Evolutionary conservation across 306 rosid species (phyloP), one percentile per base, ranked within the genome.

Genomic region (Mimosa pudica): DNA sequence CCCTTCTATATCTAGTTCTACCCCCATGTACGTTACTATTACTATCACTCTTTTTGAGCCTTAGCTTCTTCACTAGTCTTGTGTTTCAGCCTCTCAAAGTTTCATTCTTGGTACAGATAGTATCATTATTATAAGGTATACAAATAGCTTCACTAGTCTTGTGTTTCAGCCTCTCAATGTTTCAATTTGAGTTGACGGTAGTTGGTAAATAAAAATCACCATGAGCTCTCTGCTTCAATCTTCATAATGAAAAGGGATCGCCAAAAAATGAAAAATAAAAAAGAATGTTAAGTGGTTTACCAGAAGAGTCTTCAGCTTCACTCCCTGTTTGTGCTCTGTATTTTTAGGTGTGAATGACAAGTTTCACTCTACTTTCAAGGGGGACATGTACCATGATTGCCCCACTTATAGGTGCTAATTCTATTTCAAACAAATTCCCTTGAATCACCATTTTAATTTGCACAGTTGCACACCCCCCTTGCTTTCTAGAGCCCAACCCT

Each of bases 261-360:
- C 18, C 77, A 2, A 57, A 3, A 67, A 13, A 44, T 71, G 17
- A 44, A 58, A 83, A 45, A 3, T 32, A 82, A 6, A 8, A 64
- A 78, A 24, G 55, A 78, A 83, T 79, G 46, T 20, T 44, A 58
- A 16, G 71, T 71, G 77, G 77, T 17, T 70, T 10, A n/a, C 36
- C 36, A 32, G 49, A 79, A 18, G 49, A 79, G 70, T 75, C 90
- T 85, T 88, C 74, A 76, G 42, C 65, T 80, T 83, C 83, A 84
- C 88, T 77, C 79, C 38, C 87, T 69, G 52, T 38, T 67, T 41
- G 49, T 68, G 32, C 62, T 24, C 16, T 70, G 44, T 75, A 44
- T 44, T 66, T 67, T 67, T 69, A 82, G 82, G 83, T 90, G 94
- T 90, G 88, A 85, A 87, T 69, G 84, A 71, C 74, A 90, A 89